phyloP scores from a whole-genome alignment of 1,139 yeast species.

The Debaryomyces coudertii region DNA sequence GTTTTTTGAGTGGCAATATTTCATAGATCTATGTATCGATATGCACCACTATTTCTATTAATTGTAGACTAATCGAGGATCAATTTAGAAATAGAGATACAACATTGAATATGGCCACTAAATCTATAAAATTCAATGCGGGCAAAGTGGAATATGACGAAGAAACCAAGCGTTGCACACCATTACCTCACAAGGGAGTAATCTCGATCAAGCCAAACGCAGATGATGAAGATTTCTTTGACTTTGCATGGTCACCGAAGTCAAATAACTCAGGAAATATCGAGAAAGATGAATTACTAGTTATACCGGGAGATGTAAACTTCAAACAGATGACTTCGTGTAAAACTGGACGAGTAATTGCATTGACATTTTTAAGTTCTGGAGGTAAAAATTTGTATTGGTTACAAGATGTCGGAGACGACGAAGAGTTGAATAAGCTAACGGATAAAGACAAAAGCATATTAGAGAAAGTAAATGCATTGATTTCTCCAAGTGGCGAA shows the following conservation, averaged over 20 bases:
- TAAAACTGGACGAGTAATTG: conserved; percentile 82
- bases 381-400: conserved; percentile 87
- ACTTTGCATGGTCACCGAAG: conserved; percentile 49
- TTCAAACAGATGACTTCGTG: conserved; percentile 78
- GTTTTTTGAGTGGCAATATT: conserved; percentile 8
- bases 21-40: not conserved
- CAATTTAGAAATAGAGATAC: conserved; percentile 8
- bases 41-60: not conserved
- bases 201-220: conserved; percentile 62
- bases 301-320: conserved; percentile 91
- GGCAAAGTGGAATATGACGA: conserved; percentile 81
- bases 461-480: conserved; percentile 53
- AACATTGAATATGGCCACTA: conserved; percentile 18
- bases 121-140: conserved; percentile 66
- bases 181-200: conserved; percentile 75
- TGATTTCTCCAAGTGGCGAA: conserved; percentile 49
- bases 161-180: conserved; percentile 70
- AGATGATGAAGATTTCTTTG: conserved; percentile 56
- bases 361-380: conserved; percentile 77
- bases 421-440: conserved; percentile 61
- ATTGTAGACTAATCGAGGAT: not conserved
- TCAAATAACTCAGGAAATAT: conserved; percentile 34
- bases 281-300: conserved; percentile 68
- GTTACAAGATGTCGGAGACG: conserved; percentile 83
- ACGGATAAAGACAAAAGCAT: conserved; percentile 64